Conservation (phyloP, 176 grass and related monocot species). For the Calamus simplicifolius region DNA sequence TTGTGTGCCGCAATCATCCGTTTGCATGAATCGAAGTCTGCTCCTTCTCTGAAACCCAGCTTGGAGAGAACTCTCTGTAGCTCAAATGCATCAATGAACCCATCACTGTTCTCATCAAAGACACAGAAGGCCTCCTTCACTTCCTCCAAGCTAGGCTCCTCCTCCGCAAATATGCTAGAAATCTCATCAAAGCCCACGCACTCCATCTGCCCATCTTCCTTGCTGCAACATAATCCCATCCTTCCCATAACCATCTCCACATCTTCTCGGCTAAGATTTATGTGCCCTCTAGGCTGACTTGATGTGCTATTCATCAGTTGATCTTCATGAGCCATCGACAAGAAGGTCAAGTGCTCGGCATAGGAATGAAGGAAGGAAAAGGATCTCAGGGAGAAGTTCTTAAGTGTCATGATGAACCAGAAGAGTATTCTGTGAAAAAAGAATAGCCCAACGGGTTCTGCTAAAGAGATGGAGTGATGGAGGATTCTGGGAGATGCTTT, state of each 20-base stretch:
- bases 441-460: conserved; percentile 19
- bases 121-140: background rate
- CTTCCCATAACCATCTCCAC: background rate
- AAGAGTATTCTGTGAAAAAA: conserved; percentile 28
- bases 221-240: background rate
- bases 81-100: conserved; percentile 4
- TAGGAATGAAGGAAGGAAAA: conserved; percentile 14
- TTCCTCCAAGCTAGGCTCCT: background rate
- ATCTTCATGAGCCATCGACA: background rate
- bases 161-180: background rate
- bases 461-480: conserved; percentile 4
- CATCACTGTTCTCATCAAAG: conserved; percentile 1
- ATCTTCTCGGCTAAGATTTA: background rate
- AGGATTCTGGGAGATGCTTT: conserved; percentile 2
- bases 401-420: conserved; percentile 25
- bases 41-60: background rate
- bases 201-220: background rate
- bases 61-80: background rate
- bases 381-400: conserved; percentile 15
- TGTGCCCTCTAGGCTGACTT: too few relatives aligned
- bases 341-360: background rate
- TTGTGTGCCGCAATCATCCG: background rate
- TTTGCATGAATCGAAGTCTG: background rate
- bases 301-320: background rate
- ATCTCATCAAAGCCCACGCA: background rate